Conservation (phyloP, 306 rosid genomes). For the Glycine latifolia region DNA sequence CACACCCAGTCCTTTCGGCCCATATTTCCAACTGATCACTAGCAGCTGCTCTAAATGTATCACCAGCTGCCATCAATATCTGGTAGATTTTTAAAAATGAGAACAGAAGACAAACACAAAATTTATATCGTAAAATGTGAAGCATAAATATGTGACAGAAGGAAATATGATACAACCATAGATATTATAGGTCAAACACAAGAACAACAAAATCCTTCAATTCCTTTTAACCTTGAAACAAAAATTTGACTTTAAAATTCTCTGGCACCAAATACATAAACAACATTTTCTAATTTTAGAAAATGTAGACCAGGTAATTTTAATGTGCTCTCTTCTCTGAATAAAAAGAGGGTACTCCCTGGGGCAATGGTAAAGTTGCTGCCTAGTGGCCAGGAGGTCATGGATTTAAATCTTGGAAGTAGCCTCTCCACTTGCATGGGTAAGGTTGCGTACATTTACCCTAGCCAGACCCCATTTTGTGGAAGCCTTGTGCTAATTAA, state of each 20-base stretch:
- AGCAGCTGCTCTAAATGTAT: constrained; percentile 99
- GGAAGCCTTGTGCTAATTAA: not conserved
- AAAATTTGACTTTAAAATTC: not conserved
- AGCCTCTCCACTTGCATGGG: not conserved
- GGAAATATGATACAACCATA: constrained; percentile 22
- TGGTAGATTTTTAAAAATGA: constrained; percentile 49
- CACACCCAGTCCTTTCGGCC: constrained; percentile 98
- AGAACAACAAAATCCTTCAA: constrained; percentile 30
- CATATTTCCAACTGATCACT: constrained; percentile 98
- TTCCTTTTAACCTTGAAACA: constrained; percentile 4
- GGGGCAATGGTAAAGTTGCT: not conserved
- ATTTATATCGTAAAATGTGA: constrained; percentile 27
- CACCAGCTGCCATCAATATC: constrained; percentile 98
- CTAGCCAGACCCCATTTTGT: not conserved
- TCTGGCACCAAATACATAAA: not conserved
- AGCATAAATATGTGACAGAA: constrained; percentile 23
- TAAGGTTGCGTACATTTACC: not conserved
- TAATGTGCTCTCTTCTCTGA: constrained; percentile 29
- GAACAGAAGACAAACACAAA: constrained; percentile 36
- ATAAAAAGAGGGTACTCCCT: not conserved
- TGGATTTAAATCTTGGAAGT: not conserved
- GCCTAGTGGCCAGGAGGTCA: not conserved
- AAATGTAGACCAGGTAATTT: not conserved
- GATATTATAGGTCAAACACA: constrained; percentile 12
- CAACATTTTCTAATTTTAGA: constrained; percentile 20